Base-by-base conservation (phyloP, 2,329 filamentous ascomycete genomes). In the Parascedosporium putredinis region DNA sequence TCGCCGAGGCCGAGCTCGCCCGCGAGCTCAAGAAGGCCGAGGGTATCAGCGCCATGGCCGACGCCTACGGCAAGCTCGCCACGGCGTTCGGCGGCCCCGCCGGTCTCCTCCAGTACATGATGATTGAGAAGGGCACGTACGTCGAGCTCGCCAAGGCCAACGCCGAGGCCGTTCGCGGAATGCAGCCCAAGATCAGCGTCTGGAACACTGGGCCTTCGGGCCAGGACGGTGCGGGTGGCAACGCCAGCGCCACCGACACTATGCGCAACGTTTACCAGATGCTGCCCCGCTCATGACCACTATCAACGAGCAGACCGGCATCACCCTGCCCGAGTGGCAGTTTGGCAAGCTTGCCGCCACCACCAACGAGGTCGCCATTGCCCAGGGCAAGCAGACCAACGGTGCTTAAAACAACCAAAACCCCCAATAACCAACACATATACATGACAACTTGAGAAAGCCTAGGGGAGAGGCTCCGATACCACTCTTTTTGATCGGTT, bases 221-320 rank as follows among this genome's bases (percentile, higher is more conserved):
- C 9, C 61, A 62, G 14, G 67, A 62, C 12, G 60, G 62, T 18
- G 69, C 66, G n/a, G 68, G 61, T 38, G 67, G 65, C 23, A 64
- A 64, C 36, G 63, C 66, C 38, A 64, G 64, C 36, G 63, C 66
- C 38, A 69, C 76, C 50, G 82, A 86, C 52, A 75, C 84, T 3
- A 83, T 93, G 67, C 75, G 86, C 55, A 90, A 91, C 57, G 75
- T 94, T 33, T 90, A 93, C 69, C 88, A 93, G 72, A 85, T 82
- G 62, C 70, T 94, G 53, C 88, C 88, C 88, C 88, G 4, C 73
- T 94, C 18, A 82, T 94, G 69, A 81, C 77, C 8, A 94, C 88
- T 0, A 91, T 95, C 59, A 84, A 93, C 57, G 88, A 94, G 53
- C 88, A 95, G 71, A 94, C 88, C 0, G 88, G 88, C 0, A 89